Evolutionary conservation across 1,139 yeast genomes (phyloP).

Genomic region (Lodderomyces metapsilosis): DNA sequence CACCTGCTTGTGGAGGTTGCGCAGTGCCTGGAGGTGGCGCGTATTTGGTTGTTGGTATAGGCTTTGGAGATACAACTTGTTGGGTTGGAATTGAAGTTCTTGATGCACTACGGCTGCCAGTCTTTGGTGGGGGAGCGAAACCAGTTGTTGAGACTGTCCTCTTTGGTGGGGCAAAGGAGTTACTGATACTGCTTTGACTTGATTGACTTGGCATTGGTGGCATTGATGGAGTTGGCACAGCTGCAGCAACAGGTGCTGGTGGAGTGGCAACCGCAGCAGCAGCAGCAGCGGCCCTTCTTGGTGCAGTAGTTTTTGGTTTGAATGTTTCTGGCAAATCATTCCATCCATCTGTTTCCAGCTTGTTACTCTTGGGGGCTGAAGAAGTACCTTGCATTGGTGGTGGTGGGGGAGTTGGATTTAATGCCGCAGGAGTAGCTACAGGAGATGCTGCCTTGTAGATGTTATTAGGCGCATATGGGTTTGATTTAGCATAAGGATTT

Average conservation of each 20-base stretch:
- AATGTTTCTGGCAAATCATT: conserved; percentile 83
- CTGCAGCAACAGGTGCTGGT: conserved; percentile 21
- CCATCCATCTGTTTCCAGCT: conserved; percentile 81
- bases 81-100: conserved; percentile 20
- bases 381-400: conserved; percentile 34
- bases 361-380: conserved; percentile 24
- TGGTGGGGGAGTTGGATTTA: conserved; percentile 26
- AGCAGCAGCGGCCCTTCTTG: conserved; percentile 51
- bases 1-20: conserved; percentile 23
- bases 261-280: conserved; percentile 21
- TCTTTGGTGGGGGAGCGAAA: conserved; percentile 34
- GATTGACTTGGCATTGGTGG: conserved; percentile 18
- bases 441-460: conserved; percentile 20
- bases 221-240: conserved; percentile 21
- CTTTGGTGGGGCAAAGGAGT: conserved; percentile 11
- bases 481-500: conserved; percentile 25
- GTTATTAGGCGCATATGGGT: conserved; percentile 28
- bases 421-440: conserved; percentile 11
- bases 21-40: conserved; percentile 36
- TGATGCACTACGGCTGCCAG: conserved; percentile 29
- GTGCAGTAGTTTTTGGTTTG: conserved; percentile 46
- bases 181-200: conserved; percentile 4
- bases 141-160: conserved; percentile 12
- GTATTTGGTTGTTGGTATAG: conserved; percentile 14
- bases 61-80: conserved; percentile 18